Evolutionary conservation across 2,329 filamentous ascomycete species (phyloP).

Genomic region (Helicocarpus griseus): DNA sequence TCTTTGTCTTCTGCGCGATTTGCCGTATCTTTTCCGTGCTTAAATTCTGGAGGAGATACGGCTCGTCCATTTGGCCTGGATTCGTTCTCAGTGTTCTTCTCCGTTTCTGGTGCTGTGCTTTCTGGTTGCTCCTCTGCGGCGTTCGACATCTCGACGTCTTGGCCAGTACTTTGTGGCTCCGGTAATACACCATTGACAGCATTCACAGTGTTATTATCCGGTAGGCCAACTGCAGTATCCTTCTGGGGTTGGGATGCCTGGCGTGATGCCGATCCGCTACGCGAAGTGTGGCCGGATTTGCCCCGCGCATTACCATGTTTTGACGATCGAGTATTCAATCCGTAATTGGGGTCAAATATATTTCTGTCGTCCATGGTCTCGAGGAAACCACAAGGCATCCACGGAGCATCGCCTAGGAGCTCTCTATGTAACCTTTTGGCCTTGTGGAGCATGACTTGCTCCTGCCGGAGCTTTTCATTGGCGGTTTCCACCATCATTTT

Average conservation of each 20-base stretch:
- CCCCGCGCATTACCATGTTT: constrained; percentile 8
- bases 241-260: constrained; percentile 9
- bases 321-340: not conserved
- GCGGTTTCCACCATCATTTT: constrained; percentile 48
- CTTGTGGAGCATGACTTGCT: constrained; percentile 46
- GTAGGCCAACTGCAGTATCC: not conserved
- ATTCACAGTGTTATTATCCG: constrained; percentile 7
- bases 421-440: constrained; percentile 49
- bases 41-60: constrained; percentile 3
- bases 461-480: constrained; percentile 48
- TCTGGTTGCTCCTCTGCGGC: constrained; percentile 9
- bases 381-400: constrained; percentile 47
- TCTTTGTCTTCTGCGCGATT: not conserved
- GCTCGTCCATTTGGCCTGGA: not conserved
- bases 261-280: constrained; percentile 3
- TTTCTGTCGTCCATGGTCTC: constrained; percentile 42
- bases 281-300: constrained; percentile 9
- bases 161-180: constrained; percentile 7
- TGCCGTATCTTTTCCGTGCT: constrained; percentile 5
- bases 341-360: constrained; percentile 33
- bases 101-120: not conserved
- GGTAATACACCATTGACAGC: not conserved
- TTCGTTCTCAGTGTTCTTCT: not conserved
- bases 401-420: constrained; percentile 51
- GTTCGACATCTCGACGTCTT: constrained; percentile 28